These are phyloP conservation scores for Ambispora gerdemannii DNA, from an alignment of 192 early-diverging fungal species.

Conservation along the genomic window DNA sequence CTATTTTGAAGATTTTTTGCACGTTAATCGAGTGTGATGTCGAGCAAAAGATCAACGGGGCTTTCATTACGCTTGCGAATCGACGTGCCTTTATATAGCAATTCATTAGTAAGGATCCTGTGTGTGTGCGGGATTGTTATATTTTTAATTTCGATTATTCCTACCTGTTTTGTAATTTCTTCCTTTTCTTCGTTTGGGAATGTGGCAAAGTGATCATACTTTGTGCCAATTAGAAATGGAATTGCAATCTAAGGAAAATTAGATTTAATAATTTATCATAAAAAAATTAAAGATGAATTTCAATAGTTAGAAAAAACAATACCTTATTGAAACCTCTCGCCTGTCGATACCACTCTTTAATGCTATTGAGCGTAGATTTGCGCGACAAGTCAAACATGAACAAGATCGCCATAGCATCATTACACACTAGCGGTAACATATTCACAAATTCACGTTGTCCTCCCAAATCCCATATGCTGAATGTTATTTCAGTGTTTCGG, in stretches of 20 bases:
- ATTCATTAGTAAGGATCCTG: not conserved
- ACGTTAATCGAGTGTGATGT: slow-evolving; percentile 93
- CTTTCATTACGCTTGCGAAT: slow-evolving; percentile 91
- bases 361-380: slow-evolving; percentile 85
- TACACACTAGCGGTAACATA: slow-evolving; percentile 96
- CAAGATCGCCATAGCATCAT: slow-evolving; percentile 90
- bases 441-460: slow-evolving; percentile 95
- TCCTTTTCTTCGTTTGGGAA: slow-evolving; percentile 86
- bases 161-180: slow-evolving; percentile 86
- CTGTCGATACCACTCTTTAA: slow-evolving; percentile 97
- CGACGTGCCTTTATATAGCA: slow-evolving; percentile 77
- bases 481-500: slow-evolving; percentile 88
- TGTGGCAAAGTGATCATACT: slow-evolving; percentile 90
- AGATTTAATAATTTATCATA: not conserved
- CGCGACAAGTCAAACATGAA: slow-evolving; percentile 96
- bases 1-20: slow-evolving; percentile 97
- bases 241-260: slow-evolving; percentile 67
- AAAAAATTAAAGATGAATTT: not conserved
- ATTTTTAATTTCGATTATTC: not conserved
- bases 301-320: slow-evolving; percentile 1
- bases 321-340: slow-evolving; percentile 94
- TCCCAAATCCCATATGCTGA: slow-evolving; percentile 98
- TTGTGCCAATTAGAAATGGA: slow-evolving; percentile 93
- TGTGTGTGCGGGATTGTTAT: not conserved
- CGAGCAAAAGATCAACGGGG: slow-evolving; percentile 92